Evolutionary conservation across 768 basidiomycete genomes (phyloP).

Genomic region (Cystofilobasidium bisporidii): DNA sequence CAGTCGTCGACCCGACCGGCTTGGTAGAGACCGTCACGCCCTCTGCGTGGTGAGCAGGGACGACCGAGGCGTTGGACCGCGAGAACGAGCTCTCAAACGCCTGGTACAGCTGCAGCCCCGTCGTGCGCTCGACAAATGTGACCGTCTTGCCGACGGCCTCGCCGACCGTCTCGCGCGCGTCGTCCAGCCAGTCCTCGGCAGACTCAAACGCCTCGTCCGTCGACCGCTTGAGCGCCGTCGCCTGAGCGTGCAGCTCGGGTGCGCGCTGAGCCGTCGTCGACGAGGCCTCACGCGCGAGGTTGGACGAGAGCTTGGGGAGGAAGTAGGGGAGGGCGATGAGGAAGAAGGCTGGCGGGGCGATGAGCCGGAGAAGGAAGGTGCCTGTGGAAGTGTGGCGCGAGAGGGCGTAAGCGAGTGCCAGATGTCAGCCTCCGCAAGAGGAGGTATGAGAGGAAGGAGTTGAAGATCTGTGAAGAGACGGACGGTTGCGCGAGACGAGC

Average conservation of each 20-base stretch:
- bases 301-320: constrained; percentile 69
- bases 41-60: not conserved
- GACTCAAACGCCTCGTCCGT: constrained; percentile 4
- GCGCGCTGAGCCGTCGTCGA: constrained; percentile 1
- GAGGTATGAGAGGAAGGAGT: no score
- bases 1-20: not conserved
- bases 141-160: constrained; percentile 9
- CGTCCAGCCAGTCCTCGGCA: not conserved
- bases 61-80: no score
- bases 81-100: constrained; percentile 18
- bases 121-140: constrained; percentile 4
- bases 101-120: constrained; percentile 20
- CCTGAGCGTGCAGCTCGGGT: constrained; percentile 17
- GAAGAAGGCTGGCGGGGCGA: constrained; percentile 68
- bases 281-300: constrained; percentile 45
- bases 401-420: no score
- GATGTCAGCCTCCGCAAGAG: no score
- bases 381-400: constrained; percentile 28
- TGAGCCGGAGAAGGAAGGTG: constrained; percentile 54
- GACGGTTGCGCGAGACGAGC: constrained; percentile 69
- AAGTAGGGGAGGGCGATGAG: constrained; percentile 65
- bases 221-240: not conserved
- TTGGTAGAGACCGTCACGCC: not conserved
- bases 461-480: constrained; percentile 10
- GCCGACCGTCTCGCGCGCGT: not conserved